Evolutionary conservation across 1,284 basidiomycete genomes (phyloP).

Genomic region (Pulchroboletus neoregius): DNA sequence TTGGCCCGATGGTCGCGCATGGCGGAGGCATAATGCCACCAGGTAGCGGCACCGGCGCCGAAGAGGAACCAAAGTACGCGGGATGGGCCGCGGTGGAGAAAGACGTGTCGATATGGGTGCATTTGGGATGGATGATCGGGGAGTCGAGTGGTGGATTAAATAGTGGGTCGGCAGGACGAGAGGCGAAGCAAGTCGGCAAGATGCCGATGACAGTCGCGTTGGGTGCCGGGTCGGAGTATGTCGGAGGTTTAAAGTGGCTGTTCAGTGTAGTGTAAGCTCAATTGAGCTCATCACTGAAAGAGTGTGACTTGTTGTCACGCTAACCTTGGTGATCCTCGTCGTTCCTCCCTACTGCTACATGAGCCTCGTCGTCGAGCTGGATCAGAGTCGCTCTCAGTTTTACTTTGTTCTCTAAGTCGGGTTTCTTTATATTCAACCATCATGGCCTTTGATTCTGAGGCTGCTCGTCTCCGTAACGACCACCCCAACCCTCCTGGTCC

Average conservation of each 20-base stretch:
- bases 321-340: constrained; percentile 24
- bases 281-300: constrained; percentile 13
- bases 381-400: constrained; percentile 1
- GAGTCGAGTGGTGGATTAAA: too few relatives aligned
- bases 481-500: constrained; percentile 21
- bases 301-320: constrained; percentile 24
- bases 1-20: constrained; percentile 28
- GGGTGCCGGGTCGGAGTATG: constrained; percentile 22
- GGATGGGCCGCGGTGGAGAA: constrained; percentile 42
- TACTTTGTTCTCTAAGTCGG: too few relatives aligned
- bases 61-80: constrained; percentile 65
- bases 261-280: not conserved
- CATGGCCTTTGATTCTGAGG: constrained; percentile 34
- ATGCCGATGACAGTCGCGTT: too few relatives aligned
- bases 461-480: constrained; percentile 30
- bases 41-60: constrained; percentile 51
- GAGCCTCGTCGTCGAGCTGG: constrained; percentile 8
- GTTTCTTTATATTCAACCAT: not conserved
- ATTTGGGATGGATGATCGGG: constrained; percentile 19
- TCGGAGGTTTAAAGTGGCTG: constrained; percentile 13
- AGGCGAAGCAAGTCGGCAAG: too few relatives aligned
- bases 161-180: too few relatives aligned
- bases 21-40: constrained; percentile 37
- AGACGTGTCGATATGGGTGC: constrained; percentile 34
- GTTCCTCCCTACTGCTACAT: constrained; percentile 9